Percentiles rank a stretch among this genome's conserved stretches.
phyloP scores from a whole-genome alignment of 306 rosid species.

The Lathyrus sativus region DNA sequence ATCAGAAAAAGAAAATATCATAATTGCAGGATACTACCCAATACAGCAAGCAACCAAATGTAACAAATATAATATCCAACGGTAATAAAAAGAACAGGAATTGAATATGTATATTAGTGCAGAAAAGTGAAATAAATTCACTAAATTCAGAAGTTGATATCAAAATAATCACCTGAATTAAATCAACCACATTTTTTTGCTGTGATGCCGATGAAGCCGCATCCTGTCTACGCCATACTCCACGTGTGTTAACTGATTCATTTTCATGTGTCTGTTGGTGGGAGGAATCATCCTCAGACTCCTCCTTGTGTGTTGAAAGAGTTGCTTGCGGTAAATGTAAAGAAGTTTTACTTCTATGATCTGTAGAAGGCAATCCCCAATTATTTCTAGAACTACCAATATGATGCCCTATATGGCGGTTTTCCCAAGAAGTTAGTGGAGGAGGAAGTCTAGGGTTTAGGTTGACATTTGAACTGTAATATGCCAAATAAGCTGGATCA shows the following conservation, averaged over 20 bases:
- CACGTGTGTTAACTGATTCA: slow-evolving; percentile 42
- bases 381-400: slow-evolving; percentile 55
- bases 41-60: slow-evolving; percentile 3
- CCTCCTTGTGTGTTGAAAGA: slow-evolving; percentile 72
- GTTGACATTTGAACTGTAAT: slow-evolving; percentile 58
- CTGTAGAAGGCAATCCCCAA: slow-evolving; percentile 51
- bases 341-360: slow-evolving; percentile 56
- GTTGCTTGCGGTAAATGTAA: slow-evolving; percentile 55
- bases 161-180: slow-evolving; percentile 53
- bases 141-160: slow-evolving; percentile 33
- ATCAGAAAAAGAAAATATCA: slow-evolving; percentile 19
- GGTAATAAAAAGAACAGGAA: neutral
- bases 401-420: slow-evolving; percentile 48
- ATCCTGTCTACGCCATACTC: slow-evolving; percentile 44
- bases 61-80: neutral
- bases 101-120: neutral
- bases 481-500: slow-evolving; percentile 60
- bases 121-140: slow-evolving; percentile 5
- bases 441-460: slow-evolving; percentile 72
- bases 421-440: slow-evolving; percentile 68
- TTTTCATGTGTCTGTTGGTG: slow-evolving; percentile 53
- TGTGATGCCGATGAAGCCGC: slow-evolving; percentile 42
- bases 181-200: slow-evolving; percentile 51
- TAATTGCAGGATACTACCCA: neutral
- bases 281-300: slow-evolving; percentile 57